Base-by-base conservation (phyloP, 2,329 filamentous ascomycete genomes). In the Trichoderma sp. region DNA sequence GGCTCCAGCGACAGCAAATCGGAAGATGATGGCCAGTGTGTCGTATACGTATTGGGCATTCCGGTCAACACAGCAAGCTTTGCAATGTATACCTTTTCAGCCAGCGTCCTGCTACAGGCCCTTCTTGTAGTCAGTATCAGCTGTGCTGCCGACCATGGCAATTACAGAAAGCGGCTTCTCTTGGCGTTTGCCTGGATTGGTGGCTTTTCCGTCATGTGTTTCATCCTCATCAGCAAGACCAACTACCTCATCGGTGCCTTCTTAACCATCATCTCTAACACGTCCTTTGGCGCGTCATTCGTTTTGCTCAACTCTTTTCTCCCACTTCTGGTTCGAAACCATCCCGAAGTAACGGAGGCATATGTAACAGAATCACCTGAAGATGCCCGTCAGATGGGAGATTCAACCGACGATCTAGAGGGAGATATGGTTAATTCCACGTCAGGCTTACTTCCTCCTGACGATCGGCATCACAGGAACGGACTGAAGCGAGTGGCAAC, bases 61-160 rank as follows among this genome's bases (percentile, higher is more conserved):
- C 93, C 97, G 81, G 93, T 99, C 85, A 98, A 98, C 84, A 98
- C 96, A 1, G 95, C 96, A 45, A 97, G 94, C 83, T 98, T 98
- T 83, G 96, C 95, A 82, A 97, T 98, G 95, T 98, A 98, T 85
- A 98, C 95, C 2, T 99, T 99, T 84, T 97, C 95, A 75, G 87
- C 97, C 81, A 97, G 94, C 82, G 97, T 99, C 1, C 84, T 98
- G 24, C 84, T 98, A 12, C 97, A 99, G 83, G 94, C 95, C 1
- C 85, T 98, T 33, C 86, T 98, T 35, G 97, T 99, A 60, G 95
- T 99, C 78, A 97, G 95, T 81, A 98, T 99, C 88, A 98, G 95
- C 81, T 97, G 94, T 74, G 95, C 96, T 8, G 97, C 97, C 75
- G 97, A 99, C 83, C 96, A 98, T 84, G 97, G 97, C 77, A 93